Conservation (phyloP, 2,329 filamentous ascomycete genomes). For the Hypocreales sp. region DNA sequence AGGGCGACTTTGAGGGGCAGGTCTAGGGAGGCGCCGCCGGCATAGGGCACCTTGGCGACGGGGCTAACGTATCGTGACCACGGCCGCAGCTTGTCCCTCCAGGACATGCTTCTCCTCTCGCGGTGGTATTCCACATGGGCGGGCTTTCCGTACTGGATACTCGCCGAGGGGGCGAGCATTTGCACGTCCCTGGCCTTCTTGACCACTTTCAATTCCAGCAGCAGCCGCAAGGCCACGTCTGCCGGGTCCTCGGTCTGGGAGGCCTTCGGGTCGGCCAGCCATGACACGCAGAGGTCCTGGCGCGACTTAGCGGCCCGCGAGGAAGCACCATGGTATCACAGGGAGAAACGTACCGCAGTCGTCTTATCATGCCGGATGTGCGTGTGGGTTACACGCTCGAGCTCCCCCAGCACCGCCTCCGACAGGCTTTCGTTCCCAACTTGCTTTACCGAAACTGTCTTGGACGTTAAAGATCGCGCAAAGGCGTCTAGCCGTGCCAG, state of each 20-base stretch:
- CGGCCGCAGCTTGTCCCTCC: conserved; percentile 16
- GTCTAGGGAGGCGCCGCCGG: not conserved
- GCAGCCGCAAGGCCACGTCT: conserved; percentile 29
- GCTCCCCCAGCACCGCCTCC: conserved; percentile 10
- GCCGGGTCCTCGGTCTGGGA: conserved; percentile 23
- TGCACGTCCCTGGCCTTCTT: conserved; percentile 5
- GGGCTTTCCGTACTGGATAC: conserved; percentile 1
- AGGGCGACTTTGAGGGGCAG: not conserved
- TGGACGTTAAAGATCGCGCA: conserved; percentile 10
- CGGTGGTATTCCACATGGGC: conserved; percentile 11
- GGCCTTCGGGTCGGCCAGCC: conserved; percentile 26
- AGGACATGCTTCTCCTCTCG: conserved; percentile 16
- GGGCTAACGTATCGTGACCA: conserved; percentile 15
- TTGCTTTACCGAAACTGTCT: conserved; percentile 10
- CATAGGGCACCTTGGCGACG: conserved; percentile 2
- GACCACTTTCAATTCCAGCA: conserved; percentile 14
- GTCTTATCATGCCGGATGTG: no score
- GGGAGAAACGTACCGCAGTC: no score
- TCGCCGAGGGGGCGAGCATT: conserved; percentile 6
- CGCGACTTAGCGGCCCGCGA: no score
- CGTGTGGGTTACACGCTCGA: conserved; percentile 18
- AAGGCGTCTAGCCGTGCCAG: conserved; percentile 20
- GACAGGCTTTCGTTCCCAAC: conserved; percentile 7
- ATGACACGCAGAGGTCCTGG: conserved; percentile 22
- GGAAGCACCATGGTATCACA: no score